Evolutionary conservation across 805 yeast species (phyloP), one percentile per base, ranked within the genome.

Genomic region (Wickerhamiella azyma): DNA sequence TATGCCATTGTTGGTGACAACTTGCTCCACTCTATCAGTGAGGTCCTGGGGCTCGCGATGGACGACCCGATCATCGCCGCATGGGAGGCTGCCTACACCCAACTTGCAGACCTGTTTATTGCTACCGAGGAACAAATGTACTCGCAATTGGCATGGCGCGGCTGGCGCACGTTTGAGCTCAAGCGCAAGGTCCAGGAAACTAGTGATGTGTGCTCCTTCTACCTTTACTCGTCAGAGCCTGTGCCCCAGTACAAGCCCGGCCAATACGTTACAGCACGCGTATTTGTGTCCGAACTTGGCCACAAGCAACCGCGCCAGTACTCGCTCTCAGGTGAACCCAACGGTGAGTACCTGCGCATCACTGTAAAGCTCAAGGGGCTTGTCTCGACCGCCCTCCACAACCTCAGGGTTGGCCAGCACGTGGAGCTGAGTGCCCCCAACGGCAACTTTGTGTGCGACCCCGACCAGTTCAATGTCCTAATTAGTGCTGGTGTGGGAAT

Each of bases 401-500:
- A 59, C 9, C 60, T 76, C 49, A 56, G 67, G 43, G 68, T 63
- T 16, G 81, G 80, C 24, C 77, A 72, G 50, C 52, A 47, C 8
- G 43, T 79, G 2, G 64, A 66, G 41, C 65, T 77, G 24, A 66
- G 76, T 45, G 75, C 82, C 4, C 86, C 86, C 30, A 65, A 68
- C 19, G 86, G 85, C 32, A 68, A 69, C 41, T 67, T 78, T 49
- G 56, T 40, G 39, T 51, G n/a, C 39, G 56, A 40, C 51, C 56
- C 26, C 4, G 59, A 57, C 17, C 46, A 57, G 35, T 66, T 68
- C 21, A 56, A 66, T 17, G 65, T 70, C 1, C 58, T 77, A 26
- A 61, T 77, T 46, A 67, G 75, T 17, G 81, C 78, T 40, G 86
- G 85, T 45, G 75, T 77, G 47, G 85, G 85, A 50, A 73, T 76